phyloP scores from a whole-genome alignment of 306 rosid genomes.

The Inga oerstediana region DNA sequence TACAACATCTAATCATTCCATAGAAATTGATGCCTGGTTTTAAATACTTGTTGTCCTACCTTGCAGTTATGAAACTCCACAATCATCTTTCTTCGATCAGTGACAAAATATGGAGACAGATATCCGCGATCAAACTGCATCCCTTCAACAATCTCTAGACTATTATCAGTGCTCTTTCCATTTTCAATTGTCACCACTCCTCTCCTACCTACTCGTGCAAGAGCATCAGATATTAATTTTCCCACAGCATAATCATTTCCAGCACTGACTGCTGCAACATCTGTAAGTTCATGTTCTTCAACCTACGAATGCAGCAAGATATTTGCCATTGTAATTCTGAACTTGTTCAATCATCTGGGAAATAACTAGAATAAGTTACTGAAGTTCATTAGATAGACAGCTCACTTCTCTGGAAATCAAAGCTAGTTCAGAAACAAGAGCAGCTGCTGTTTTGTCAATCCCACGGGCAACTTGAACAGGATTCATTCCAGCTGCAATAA shows the following conservation, averaged over 20 bases:
- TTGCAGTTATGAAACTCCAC: constrained; percentile 84
- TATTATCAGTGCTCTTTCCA: constrained; percentile 66
- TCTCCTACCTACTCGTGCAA: constrained; percentile 70
- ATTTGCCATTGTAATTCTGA: constrained; percentile 8
- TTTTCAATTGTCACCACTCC: constrained; percentile 88
- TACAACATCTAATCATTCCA: constrained; percentile 40
- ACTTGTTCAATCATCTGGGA: not conserved
- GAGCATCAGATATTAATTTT: constrained; percentile 79
- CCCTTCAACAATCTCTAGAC: constrained; percentile 83
- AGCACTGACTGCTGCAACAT: constrained; percentile 92
- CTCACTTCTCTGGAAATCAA: constrained; percentile 81
- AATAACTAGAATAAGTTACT: not conserved
- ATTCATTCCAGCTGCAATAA: constrained; percentile 87
- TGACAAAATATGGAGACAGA: constrained; percentile 82
- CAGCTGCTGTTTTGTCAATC: constrained; percentile 79
- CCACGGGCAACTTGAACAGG: constrained; percentile 93
- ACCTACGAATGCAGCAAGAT: constrained; percentile 51
- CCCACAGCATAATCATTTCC: constrained; percentile 86
- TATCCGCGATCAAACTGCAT: constrained; percentile 93
- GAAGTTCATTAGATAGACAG: not conserved
- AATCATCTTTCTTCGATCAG: constrained; percentile 67
- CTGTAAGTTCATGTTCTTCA: constrained; percentile 75
- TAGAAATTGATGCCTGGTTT: constrained; percentile 26
- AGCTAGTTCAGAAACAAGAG: constrained; percentile 80
- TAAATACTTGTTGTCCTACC: constrained; percentile 48